Conservation (phyloP, 1,284 basidiomycete species). For the Chalciporus sp. region DNA sequence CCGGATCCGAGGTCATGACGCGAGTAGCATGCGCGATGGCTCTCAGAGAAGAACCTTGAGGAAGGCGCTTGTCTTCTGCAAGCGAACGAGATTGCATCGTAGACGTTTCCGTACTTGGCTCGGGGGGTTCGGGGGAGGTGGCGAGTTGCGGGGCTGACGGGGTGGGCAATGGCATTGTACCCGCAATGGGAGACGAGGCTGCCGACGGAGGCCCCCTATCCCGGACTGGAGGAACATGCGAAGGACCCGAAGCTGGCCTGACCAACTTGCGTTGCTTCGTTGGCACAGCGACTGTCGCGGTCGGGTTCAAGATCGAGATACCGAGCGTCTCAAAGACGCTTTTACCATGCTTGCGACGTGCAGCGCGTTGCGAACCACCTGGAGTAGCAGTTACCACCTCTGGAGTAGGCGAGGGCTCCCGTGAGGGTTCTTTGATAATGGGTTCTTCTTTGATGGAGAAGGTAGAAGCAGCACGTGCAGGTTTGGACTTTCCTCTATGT, state of each 20-base stretch:
- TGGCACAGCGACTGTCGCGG: constrained; percentile 21
- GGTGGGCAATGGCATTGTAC: constrained; percentile 36
- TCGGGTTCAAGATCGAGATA: constrained; percentile 63
- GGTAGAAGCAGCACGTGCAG: constrained; percentile 23
- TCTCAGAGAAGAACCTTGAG: constrained; percentile 65
- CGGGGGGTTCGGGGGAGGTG: constrained; percentile 26
- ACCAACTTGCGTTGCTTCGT: constrained; percentile 34
- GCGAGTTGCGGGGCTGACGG: constrained; percentile 49
- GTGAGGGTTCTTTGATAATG: constrained; percentile 22
- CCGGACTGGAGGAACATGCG: constrained; percentile 7
- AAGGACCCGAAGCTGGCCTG: constrained; percentile 8
- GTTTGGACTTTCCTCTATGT: constrained; percentile 45
- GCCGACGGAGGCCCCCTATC: constrained; percentile 29
- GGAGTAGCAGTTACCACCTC: constrained; percentile 2
- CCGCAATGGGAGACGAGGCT: constrained; percentile 45
- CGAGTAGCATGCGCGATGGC: constrained; percentile 86
- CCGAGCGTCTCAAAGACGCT: constrained; percentile 74
- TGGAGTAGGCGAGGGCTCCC: constrained; percentile 23
- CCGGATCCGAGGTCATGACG: constrained; percentile 81
- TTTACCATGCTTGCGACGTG: constrained; percentile 49
- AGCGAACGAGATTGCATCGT: constrained; percentile 34
- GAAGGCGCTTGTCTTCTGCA: constrained; percentile 32
- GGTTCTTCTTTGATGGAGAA: constrained; percentile 23
- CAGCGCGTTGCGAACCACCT: constrained; percentile 15
- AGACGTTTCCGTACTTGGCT: constrained; percentile 30